Evolutionary conservation across 108 stramenopile species (phyloP), one percentile per base, ranked within the genome.

Genomic region (Cyclotella atomus): DNA sequence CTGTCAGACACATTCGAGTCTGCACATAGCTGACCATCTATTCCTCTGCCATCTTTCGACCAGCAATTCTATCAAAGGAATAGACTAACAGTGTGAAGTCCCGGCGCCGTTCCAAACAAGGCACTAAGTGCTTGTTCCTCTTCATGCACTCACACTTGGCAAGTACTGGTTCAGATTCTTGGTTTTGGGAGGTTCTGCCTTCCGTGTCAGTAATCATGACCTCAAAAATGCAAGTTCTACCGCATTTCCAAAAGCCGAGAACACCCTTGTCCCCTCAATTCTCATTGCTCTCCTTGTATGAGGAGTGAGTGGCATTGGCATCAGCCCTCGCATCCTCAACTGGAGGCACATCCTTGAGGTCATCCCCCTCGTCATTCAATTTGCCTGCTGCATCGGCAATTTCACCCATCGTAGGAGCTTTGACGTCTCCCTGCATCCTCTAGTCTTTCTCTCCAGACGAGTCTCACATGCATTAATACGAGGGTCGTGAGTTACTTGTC

Each of bases 191-290:
- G 46, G 71, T 72, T 0, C 54, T 2, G 47, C 61, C 23, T 35
- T 83, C 72, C 2, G 76, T 83, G 64, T 83, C 82, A 7, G 71
- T 77, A 55, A 77, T 70, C 19, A 66, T 70, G 50, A 83, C 53
- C 34, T 83, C 77, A 55, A 78, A 77, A 62, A 83, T 73, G 17
- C 44, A 24, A 36, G 53, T 52, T 6, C 36, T 43, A 14, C 70
- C 68, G 5, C 45, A 44, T 23, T 52, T 63, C 81, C 81, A 82
- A 33, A 79, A 79, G 10, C 78, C 71, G 32, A 61, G 44, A 34
- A 54, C 59, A 12, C 67, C 57, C 29, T 67, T 38, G 46, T 81
- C 72, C 9, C 74, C 80, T 4, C 75, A 59, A 20, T 57, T 43
- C 57, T 75, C 80, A 30, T 63, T 62, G 17, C 15, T 32, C 29